phyloP scores from a whole-genome alignment of 441 rosid genomes.

The Euphorbia schlechtendalii region DNA sequence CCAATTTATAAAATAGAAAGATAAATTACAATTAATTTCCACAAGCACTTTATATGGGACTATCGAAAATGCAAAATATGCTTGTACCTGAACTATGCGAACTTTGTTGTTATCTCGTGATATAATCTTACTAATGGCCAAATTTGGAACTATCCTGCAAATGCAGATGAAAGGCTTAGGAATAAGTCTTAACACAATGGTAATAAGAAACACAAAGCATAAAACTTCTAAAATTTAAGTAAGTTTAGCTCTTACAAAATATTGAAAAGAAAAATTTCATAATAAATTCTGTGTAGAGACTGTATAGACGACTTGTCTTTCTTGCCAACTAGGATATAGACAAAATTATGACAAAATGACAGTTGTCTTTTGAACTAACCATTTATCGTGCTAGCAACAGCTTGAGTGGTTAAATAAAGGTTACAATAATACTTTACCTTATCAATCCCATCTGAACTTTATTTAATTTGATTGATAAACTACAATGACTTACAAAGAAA shows the following conservation, averaged over 20 bases:
- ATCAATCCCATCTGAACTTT: neutral
- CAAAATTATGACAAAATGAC: neutral
- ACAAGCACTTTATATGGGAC: neutral
- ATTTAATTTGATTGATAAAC: neutral
- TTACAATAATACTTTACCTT: neutral
- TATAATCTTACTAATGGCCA: constrained; percentile 88
- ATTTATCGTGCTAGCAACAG: neutral
- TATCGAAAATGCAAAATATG: constrained; percentile 6
- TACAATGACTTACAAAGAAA: neutral
- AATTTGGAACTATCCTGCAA: constrained; percentile 86
- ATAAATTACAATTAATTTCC: neutral
- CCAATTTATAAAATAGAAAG: neutral
- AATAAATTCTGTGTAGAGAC: neutral
- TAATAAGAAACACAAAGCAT: neutral
- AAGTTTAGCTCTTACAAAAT: neutral
- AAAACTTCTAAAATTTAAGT: neutral
- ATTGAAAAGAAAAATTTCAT: neutral
- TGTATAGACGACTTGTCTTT: neutral
- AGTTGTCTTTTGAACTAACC: neutral
- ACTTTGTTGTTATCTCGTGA: constrained; percentile 89
- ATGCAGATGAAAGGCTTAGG: constrained; percentile 3
- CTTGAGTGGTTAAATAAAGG: neutral
- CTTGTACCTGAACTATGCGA: constrained; percentile 80
- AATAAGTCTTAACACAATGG: neutral
- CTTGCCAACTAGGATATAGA: neutral